Base-by-base conservation (phyloP, 768 basidiomycete genomes). In the Neoboletus subvelutipes region DNA sequence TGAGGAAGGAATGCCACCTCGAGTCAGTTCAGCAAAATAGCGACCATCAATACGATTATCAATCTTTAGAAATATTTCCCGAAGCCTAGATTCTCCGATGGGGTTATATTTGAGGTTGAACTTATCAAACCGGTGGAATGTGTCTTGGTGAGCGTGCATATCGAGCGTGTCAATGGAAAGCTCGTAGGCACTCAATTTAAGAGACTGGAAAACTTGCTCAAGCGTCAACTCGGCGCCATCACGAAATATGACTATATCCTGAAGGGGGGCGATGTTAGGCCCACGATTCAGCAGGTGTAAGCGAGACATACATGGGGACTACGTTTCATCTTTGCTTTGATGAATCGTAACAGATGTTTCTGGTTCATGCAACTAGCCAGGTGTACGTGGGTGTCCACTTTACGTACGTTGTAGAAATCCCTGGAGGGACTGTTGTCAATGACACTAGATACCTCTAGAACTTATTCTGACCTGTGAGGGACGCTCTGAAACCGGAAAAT, bases 321-420 rank as follows among this genome's bases (percentile, higher is more conserved):
- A 24, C 84, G 85, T 75, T 94, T 94, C 93, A 97, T 95, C 71
- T 96, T 96, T n/a, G 88, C 86, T 73, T 99, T 99, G 78, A 99
- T 98, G 76, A 99, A 98, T 10, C 97, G 92, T 13, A 99, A 77
- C 20, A 99, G 76, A 75, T 99, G 97, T 72, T 99, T 99, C 73
- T 99, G 97, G 71, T 99, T 99, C 95, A 98, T 98, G 74, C 92
- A 92, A 58, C 95, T 97, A 4, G 96, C 96, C 70, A 98, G 93
- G 67, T 99, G 97, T 29, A 99, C 92, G 73, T 99, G 97, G 9
- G 97, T 99, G 69, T 99, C 97, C 57, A 99, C 97, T 71, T 99
- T 99, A 26, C 97, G 87, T 50, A 94, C 80, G 70, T 99, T 99
- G 75, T 99, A 99, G 65, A 99, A 98, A 75, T 99, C 97, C 57